Evolutionary conservation across 345 rosid species (phyloP).

Genomic region (Sisymbrium altissimum): DNA sequence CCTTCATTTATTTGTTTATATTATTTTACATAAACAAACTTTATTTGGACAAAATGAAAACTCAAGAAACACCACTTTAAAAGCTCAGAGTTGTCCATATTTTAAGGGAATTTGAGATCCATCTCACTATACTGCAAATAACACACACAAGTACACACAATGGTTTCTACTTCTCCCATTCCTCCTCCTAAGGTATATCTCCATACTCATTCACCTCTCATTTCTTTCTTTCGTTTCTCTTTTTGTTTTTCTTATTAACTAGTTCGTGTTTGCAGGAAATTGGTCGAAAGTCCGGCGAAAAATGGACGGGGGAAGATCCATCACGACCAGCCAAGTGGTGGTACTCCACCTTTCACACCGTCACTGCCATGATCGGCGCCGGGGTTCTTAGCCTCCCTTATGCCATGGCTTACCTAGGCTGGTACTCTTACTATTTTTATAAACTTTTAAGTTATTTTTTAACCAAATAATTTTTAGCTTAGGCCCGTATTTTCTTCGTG

Average conservation of each 20-base stretch:
- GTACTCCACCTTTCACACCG: constrained; percentile 90
- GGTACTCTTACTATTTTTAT: constrained; percentile 40
- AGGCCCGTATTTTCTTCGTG: not conserved
- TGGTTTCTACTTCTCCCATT: constrained; percentile 61
- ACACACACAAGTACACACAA: not conserved
- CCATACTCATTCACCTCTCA: not conserved
- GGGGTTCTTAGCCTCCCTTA: constrained; percentile 94
- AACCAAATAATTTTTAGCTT: not conserved
- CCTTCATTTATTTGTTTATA: not conserved
- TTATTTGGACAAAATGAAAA: not conserved
- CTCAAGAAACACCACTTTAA: constrained; percentile 5
- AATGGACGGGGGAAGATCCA: constrained; percentile 60
- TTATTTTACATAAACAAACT: not conserved
- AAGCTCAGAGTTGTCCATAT: constrained; percentile 11
- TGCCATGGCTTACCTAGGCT: constrained; percentile 97
- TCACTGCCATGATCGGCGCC: constrained; percentile 98
- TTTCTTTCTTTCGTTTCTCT: not conserved
- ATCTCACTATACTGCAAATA: constrained; percentile 17
- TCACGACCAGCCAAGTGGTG: constrained; percentile 90
- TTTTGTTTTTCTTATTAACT: not conserved
- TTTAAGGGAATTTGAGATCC: constrained; percentile 1
- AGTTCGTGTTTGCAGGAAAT: constrained; percentile 42
- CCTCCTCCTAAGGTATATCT: constrained; percentile 45
- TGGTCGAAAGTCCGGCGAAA: constrained; percentile 32
- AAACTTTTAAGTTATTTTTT: not conserved